Percentiles rank a stretch among this genome's conserved stretches.
phyloP scores from a whole-genome alignment of 441 rosid genomes.

The Lepidium campestre region DNA sequence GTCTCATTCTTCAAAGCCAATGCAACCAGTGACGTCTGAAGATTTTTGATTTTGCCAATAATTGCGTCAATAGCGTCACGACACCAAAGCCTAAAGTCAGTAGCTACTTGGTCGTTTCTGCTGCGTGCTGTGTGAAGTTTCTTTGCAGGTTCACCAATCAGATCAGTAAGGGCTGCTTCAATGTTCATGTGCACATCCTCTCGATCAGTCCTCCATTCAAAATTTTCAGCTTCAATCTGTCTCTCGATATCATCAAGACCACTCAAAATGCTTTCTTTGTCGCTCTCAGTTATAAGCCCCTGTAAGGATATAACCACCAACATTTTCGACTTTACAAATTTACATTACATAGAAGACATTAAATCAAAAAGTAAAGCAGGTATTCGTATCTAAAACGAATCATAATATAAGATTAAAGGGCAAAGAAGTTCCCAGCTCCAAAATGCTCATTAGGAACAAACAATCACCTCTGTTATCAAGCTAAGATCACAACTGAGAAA shows the following conservation, averaged over 20 bases:
- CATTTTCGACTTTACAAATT: background rate
- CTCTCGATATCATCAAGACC: conserved; percentile 75
- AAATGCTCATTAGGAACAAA: background rate
- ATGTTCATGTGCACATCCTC: conserved; percentile 99
- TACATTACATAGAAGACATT: background rate
- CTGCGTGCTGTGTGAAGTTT: conserved; percentile 93
- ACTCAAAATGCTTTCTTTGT: conserved; percentile 56
- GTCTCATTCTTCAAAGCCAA: conserved; percentile 64
- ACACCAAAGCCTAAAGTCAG: conserved; percentile 90
- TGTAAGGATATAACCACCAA: conserved; percentile 12
- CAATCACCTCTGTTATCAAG: background rate
- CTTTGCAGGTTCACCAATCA: conserved; percentile 94
- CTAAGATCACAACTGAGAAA: background rate
- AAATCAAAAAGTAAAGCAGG: background rate
- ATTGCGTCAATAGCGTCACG: conserved; percentile 85
- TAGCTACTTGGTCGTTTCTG: conserved; percentile 83
- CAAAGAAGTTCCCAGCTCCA: background rate
- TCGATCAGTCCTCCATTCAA: conserved; percentile 86
- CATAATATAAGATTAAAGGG: background rate
- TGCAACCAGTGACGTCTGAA: conserved; percentile 60
- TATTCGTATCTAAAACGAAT: background rate
- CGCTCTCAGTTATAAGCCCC: conserved; percentile 63
- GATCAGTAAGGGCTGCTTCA: conserved; percentile 85
- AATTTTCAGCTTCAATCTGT: conserved; percentile 53
- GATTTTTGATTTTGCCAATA: conserved; percentile 32